Evolutionary conservation across 179 eudicot genomes (phyloP), one percentile per base, ranked within the genome.

Genomic region (Heliamphora pulchella): DNA sequence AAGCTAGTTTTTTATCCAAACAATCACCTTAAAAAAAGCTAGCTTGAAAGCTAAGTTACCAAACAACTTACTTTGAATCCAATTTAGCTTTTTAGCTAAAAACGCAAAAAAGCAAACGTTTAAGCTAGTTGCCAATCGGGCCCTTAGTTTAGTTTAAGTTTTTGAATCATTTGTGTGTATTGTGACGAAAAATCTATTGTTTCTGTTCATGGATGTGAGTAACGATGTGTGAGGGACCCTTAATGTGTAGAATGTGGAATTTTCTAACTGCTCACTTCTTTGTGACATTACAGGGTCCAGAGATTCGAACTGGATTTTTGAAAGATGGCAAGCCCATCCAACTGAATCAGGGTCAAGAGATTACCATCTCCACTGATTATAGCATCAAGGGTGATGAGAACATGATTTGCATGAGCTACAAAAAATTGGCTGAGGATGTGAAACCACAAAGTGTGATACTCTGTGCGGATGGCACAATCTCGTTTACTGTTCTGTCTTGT

Each of bases 361-460:
- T 86, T 67, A 86, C 86, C 64, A 84, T 86, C 78, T 79, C 86
- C 54, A 86, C 86, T 13, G 88, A 86, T 82, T 86, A 86, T 76
- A 53, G 31, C 83, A 77, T 86, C 51, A 64, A 86, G 83, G 88
- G 88, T 82, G 85, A 86, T 63, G 88, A 82, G 82, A 80, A 69
- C 51, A 80, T 75, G 83, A 86, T 86, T 41, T 86, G 83, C 79
- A 86, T 86, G 88, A 86, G 88, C 78, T 86, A 86, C 82, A 84
- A 84, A 78, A 86, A 84, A 67, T 77, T 86, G 78, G 88, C 88
- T 11, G 85, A 80, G 76, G 86, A 86, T 55, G 83, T 82, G 54
- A 86, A 84, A 62, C 86, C 86, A 41, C 48, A 66, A 7, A 86
- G 83, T 59, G 78, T 69, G 64, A 86, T 86, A 58, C 86, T 86